phyloP scores from a whole-genome alignment of 805 yeast species.

The Candida methanosorbosa region DNA sequence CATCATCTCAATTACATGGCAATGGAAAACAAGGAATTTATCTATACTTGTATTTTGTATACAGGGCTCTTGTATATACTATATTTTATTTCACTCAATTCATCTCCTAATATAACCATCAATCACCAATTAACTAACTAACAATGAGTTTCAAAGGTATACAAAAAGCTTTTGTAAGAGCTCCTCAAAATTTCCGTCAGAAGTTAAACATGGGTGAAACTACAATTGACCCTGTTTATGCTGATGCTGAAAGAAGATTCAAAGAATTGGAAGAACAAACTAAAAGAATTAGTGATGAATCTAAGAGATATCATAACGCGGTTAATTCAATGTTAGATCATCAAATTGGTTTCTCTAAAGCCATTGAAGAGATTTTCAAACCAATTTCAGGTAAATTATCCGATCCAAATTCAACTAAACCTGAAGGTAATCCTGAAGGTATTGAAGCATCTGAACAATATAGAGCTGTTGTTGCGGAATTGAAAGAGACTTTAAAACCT shows the following conservation, averaged over 20 bases:
- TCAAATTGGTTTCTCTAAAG: conserved; percentile 92
- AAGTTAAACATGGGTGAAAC: conserved; percentile 80
- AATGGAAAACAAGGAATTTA: too few relatives aligned
- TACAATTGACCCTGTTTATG: conserved; percentile 81
- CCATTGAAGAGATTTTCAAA: conserved; percentile 91
- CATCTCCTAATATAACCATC: too few relatives aligned
- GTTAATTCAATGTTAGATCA: conserved; percentile 90
- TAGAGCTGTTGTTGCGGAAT: conserved; percentile 76
- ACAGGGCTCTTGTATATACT: too few relatives aligned
- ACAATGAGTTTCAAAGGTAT: conserved; percentile 83
- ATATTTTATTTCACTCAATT: too few relatives aligned
- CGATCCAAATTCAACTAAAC: conserved; percentile 78
- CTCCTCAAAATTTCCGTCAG: conserved; percentile 88
- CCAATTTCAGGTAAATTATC: conserved; percentile 90
- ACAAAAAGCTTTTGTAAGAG: conserved; percentile 70
- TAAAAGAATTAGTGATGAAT: conserved; percentile 80
- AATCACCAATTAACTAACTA: not conserved
- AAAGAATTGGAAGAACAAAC: conserved; percentile 87
- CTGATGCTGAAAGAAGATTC: conserved; percentile 94
- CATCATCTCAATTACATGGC: too few relatives aligned
- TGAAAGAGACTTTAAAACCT: conserved; percentile 81
- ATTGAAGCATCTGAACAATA: conserved; percentile 91
- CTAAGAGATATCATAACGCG: conserved; percentile 82
- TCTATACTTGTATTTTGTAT: too few relatives aligned
- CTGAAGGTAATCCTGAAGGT: conserved; percentile 96